Percentiles rank a stretch among this genome's conserved stretches.
phyloP scores from a whole-genome alignment of 805 yeast species.

The Komagataella pastoris region DNA sequence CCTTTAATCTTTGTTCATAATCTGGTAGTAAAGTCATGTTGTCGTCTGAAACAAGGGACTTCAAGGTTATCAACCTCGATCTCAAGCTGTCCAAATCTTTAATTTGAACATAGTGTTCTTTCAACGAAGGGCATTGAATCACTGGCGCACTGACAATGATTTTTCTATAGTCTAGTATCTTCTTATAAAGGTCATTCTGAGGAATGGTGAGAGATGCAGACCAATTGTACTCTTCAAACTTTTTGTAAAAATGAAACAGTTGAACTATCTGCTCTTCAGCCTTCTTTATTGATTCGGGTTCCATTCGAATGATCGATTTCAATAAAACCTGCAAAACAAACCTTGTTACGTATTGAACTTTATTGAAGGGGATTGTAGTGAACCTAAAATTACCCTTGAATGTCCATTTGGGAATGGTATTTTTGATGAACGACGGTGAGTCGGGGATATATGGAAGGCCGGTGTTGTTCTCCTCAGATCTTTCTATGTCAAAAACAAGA shows the following conservation, averaged over 20 bases:
- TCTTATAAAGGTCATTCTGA: constrained; percentile 21
- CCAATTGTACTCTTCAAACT: constrained; percentile 32
- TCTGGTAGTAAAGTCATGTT: constrained; percentile 86
- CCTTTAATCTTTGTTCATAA: constrained; percentile 78
- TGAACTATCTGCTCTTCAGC: constrained; percentile 21
- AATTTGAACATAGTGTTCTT: constrained; percentile 27
- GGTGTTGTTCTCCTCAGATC: constrained; percentile 12
- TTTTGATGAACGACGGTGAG: constrained; percentile 15
- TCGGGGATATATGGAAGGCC: constrained; percentile 23
- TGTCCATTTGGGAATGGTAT: constrained; percentile 21
- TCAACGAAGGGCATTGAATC: constrained; percentile 26
- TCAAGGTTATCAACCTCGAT: constrained; percentile 38
- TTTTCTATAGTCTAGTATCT: constrained; percentile 19
- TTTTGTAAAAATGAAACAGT: constrained; percentile 22
- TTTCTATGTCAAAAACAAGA: constrained; percentile 29
- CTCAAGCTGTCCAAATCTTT: constrained; percentile 31
- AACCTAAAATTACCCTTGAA: constrained; percentile 8
- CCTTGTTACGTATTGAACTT: constrained; percentile 30
- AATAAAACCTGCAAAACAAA: constrained; percentile 20
- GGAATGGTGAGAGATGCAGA: constrained; percentile 18
- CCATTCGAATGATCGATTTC: constrained; percentile 20
- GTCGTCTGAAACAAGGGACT: constrained; percentile 65
- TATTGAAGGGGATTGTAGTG: constrained; percentile 24
- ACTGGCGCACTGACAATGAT: background rate
- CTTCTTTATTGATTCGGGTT: constrained; percentile 19